Conservation (phyloP, 305 asterid genomes). For the Nicotiana rustica region DNA sequence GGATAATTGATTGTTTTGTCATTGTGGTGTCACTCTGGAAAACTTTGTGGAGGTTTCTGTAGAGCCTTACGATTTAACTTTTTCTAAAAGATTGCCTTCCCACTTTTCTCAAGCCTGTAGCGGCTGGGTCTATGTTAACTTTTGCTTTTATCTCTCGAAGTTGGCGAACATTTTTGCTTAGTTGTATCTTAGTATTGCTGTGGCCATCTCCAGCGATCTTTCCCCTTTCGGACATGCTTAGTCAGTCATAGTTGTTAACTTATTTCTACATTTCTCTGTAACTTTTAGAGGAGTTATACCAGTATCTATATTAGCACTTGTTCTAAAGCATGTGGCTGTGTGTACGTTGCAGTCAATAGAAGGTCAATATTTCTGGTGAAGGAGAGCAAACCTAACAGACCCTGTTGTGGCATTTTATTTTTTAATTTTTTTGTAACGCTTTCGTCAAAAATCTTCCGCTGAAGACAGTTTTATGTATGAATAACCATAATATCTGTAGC, state of each 20-base stretch:
- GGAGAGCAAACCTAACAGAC: neutral
- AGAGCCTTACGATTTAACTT: neutral
- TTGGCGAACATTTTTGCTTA: neutral
- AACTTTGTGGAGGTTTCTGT: neutral
- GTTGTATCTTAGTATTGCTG: neutral
- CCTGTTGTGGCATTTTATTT: neutral
- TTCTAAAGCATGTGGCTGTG: neutral
- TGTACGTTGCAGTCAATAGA: neutral
- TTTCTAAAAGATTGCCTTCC: neutral
- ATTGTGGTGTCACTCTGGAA: neutral
- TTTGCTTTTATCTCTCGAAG: neutral
- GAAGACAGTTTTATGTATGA: neutral
- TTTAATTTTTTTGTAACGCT: neutral
- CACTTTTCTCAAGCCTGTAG: neutral
- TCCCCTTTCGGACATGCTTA: neutral
- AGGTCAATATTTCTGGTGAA: neutral
- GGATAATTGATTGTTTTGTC: neutral
- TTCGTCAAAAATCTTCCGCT: neutral
- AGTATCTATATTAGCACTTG: neutral
- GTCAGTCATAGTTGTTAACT: neutral
- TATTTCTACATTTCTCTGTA: constrained; percentile 5
- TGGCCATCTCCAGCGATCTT: neutral
- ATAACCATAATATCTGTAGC: neutral
- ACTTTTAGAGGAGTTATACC: neutral
- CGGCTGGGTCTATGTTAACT: neutral